A percentile compares a stretch with the other conserved stretches of the same genome.
These are phyloP conservation scores for Lycium barbarum DNA, from an alignment of 257 asterid genomes.

Conservation along the genomic window DNA sequence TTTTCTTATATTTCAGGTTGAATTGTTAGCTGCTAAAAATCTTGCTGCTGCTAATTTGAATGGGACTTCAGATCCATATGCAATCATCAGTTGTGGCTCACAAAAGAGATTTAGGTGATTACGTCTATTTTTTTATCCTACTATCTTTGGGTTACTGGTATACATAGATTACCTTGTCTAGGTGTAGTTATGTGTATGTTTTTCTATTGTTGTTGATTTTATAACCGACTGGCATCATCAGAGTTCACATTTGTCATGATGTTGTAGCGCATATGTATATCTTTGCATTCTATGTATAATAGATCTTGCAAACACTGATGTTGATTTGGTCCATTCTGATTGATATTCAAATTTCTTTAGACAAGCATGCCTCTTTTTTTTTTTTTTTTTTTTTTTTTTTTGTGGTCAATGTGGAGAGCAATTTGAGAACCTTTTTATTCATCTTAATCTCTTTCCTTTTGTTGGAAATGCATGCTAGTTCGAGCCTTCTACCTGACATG, in stretches of 20 bases:
- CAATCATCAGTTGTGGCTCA: constrained; percentile 78
- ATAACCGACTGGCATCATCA: not conserved
- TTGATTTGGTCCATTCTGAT: constrained; percentile 19
- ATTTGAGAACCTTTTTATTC: constrained; percentile 17
- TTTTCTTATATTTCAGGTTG: constrained; percentile 63
- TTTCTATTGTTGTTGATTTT: not conserved
- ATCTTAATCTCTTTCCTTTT: not conserved
- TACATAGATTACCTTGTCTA: not conserved
- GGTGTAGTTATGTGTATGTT: not conserved
- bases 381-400: constrained; percentile 8
- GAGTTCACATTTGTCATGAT: not conserved
- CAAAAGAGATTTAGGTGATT: constrained; percentile 88
- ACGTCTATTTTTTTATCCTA: not conserved
- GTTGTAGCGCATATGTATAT: not conserved
- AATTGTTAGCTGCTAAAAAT: constrained; percentile 91
- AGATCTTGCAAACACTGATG: not conserved
- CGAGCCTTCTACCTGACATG: not conserved
- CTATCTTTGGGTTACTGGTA: not conserved
- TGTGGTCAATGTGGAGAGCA: not conserved
- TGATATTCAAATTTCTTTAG: not conserved
- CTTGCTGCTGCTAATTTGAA: constrained; percentile 82
- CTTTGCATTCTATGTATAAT: not conserved
- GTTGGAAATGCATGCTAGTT: not conserved
- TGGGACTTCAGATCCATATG: constrained; percentile 96
- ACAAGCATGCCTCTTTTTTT: not conserved